Percentiles rank a stretch among this genome's conserved stretches.
Evolutionary conservation across 2,329 filamentous ascomycete genomes (phyloP).

Genomic region (Teratosphaeriaceae sp.): DNA sequence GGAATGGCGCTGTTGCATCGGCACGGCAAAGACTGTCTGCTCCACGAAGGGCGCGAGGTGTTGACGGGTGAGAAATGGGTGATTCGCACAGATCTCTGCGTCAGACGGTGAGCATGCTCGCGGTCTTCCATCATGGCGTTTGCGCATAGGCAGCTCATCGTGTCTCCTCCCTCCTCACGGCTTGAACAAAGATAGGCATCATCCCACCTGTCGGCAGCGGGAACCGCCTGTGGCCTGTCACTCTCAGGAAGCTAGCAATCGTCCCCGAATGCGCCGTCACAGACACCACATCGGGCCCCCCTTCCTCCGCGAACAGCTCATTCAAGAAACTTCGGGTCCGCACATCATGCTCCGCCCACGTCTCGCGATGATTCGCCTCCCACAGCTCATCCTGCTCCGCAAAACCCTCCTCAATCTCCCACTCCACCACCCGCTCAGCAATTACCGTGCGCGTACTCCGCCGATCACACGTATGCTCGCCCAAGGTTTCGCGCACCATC

Average conservation of each 20-base stretch:
- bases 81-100: conserved; percentile 73
- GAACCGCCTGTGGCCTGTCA: conserved; percentile 41
- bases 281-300: conserved; percentile 44
- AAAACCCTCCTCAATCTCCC: conserved; percentile 55
- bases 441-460: conserved; percentile 52
- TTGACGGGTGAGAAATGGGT: conserved; percentile 83
- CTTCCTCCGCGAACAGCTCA: conserved; percentile 44
- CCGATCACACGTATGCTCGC: conserved; percentile 62
- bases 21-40: conserved; percentile 80
- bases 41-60: conserved; percentile 82
- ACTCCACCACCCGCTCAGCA: conserved; percentile 45
- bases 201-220: conserved; percentile 43
- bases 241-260: conserved; percentile 47
- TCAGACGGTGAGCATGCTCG: conserved; percentile 51
- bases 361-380: conserved; percentile 43
- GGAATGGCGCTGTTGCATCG: conserved; percentile 82
- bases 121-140: no score
- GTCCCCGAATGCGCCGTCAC: conserved; percentile 55
- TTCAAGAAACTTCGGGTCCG: conserved; percentile 36
- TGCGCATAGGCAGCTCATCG: no score
- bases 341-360: conserved; percentile 35
- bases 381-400: conserved; percentile 52
- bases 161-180: conserved; percentile 15
- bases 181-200: conserved; percentile 46
- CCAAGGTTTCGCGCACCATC: conserved; percentile 58